Base-by-base conservation (phyloP, 805 yeast species). In the Barnettozyma sp. region DNA sequence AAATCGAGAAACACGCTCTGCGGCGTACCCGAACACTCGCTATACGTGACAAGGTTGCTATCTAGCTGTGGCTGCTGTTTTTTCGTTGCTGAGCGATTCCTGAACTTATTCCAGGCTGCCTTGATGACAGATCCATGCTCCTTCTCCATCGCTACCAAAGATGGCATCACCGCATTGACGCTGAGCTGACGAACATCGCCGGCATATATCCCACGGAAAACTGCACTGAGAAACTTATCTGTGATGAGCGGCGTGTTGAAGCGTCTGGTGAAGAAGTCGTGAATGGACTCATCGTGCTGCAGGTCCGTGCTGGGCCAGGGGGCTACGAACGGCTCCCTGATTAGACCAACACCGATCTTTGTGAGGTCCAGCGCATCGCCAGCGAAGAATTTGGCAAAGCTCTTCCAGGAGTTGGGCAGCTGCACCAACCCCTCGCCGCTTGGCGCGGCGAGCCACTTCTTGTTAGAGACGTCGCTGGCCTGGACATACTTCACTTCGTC, bases 191-290 rank as follows among this genome's bases (percentile, higher is more conserved):
- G 50, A 2, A 76, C 67, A 56, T 88, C 94, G n/a, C 85, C 92
- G 1, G 94, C 96, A 56, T 87, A 90, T 1, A 92, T 77, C 0
- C 98, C 98, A 51, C 87, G 86, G 54, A 82, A 65, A 4, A 87
- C 60, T 0, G 95, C 97, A 57, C 95, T 82, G 15, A 82, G 59
- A 11, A 90, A 59, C 34, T 83, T 78, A 7, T 65, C 62, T 5
- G 80, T 57, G 3, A 63, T 36, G 2, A 52, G 50, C 7, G 65
- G 63, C n/a, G n/a, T n/a, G 3, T 88, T 88, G 53, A 87, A 79
- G 41, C 96, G 60, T 44, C 97, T 63, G 3, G 62, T 52, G 23
- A 88, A 54, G 49, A 86, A 85, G 3, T 70, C 62, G 30, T 73
- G 78, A 1, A 90, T 76, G 8, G 81, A 67, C 59, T 87, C 96